Evolutionary conservation across 805 yeast genomes (phyloP).

Genomic region (Blastobotrys americana): DNA sequence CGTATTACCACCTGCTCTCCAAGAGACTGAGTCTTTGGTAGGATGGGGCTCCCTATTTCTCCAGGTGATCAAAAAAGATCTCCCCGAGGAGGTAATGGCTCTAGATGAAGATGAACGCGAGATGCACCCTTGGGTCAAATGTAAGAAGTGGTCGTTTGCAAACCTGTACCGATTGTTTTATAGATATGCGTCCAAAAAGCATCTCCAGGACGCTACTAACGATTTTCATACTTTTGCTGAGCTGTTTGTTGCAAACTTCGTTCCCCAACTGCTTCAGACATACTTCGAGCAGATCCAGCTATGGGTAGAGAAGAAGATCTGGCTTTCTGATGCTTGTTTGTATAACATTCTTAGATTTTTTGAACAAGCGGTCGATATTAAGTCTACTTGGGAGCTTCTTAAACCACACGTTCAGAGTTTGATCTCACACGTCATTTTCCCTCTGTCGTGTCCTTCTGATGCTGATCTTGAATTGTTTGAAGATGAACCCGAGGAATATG

Average conservation of each 20-base stretch:
- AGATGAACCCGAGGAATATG: slow-evolving; percentile 81
- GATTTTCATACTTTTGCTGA: slow-evolving; percentile 38
- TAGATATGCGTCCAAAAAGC: slow-evolving; percentile 44
- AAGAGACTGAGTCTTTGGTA: slow-evolving; percentile 43
- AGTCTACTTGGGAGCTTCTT: slow-evolving; percentile 58
- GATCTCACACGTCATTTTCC: slow-evolving; percentile 65
- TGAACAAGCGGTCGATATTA: slow-evolving; percentile 52
- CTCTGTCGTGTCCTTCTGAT: slow-evolving; percentile 63
- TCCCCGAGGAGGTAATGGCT: slow-evolving; percentile 47
- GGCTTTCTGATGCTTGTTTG: slow-evolving; percentile 63
- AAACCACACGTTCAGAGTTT: slow-evolving; percentile 59
- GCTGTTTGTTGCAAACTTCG: slow-evolving; percentile 48
- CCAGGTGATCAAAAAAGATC: slow-evolving; percentile 49
- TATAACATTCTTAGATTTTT: slow-evolving; percentile 59
- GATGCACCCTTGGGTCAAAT: slow-evolving; percentile 58
- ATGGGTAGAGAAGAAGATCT: slow-evolving; percentile 60
- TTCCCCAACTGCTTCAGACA: slow-evolving; percentile 65
- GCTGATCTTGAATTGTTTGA: slow-evolving; percentile 68
- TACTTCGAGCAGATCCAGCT: slow-evolving; percentile 59
- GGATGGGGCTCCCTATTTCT: slow-evolving; percentile 78
- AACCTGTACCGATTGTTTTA: slow-evolving; percentile 64
- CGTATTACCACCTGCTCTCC: slow-evolving; percentile 62
- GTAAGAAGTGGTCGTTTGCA: slow-evolving; percentile 84
- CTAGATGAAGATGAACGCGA: slow-evolving; percentile 48
- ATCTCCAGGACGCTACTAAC: slow-evolving; percentile 5